These are phyloP conservation scores for Alternaria arborescens DNA, from an alignment of 2,329 filamentous ascomycete species.

Conservation along the genomic window DNA sequence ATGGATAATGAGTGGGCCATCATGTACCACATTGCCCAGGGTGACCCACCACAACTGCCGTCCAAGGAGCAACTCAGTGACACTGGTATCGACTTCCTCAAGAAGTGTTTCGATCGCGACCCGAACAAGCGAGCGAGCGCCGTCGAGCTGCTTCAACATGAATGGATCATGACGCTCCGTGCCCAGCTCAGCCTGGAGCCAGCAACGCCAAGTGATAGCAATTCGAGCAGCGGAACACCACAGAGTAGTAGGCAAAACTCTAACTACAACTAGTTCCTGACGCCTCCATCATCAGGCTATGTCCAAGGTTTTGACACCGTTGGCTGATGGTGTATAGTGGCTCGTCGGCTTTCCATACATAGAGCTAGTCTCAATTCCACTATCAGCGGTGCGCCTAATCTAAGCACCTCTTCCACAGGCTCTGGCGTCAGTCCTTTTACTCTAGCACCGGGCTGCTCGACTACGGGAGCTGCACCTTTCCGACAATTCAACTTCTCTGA, in stretches of 20 bases:
- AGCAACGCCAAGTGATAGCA: slow-evolving; percentile 52
- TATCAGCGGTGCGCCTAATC: background rate
- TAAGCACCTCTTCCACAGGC: background rate
- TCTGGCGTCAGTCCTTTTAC: background rate
- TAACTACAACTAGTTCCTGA: slow-evolving; percentile 36
- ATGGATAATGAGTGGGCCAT: slow-evolving; percentile 99
- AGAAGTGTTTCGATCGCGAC: slow-evolving; percentile 85
- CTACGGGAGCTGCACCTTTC: slow-evolving; percentile 2
- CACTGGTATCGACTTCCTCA: slow-evolving; percentile 86
- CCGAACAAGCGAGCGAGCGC: slow-evolving; percentile 81
- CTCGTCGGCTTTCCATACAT: slow-evolving; percentile 13
- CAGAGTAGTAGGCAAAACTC: slow-evolving; percentile 46
- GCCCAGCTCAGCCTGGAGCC: slow-evolving; percentile 59
- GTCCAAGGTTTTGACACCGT: background rate
- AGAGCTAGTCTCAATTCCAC: background rate
- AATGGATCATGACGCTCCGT: slow-evolving; percentile 73
- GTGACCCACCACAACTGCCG: slow-evolving; percentile 88
- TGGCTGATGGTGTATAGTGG: slow-evolving; percentile 8
- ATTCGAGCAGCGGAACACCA: slow-evolving; percentile 27
- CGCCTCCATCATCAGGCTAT: background rate
- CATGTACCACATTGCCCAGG: slow-evolving; percentile 99
- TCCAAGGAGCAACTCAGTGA: slow-evolving; percentile 82
- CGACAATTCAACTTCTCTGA: slow-evolving; percentile 20
- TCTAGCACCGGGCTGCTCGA: background rate
- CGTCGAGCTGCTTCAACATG: slow-evolving; percentile 89